Evolutionary conservation across 2,329 filamentous ascomycete genomes (phyloP).

Genomic region (Pseudocercospora eumusae): DNA sequence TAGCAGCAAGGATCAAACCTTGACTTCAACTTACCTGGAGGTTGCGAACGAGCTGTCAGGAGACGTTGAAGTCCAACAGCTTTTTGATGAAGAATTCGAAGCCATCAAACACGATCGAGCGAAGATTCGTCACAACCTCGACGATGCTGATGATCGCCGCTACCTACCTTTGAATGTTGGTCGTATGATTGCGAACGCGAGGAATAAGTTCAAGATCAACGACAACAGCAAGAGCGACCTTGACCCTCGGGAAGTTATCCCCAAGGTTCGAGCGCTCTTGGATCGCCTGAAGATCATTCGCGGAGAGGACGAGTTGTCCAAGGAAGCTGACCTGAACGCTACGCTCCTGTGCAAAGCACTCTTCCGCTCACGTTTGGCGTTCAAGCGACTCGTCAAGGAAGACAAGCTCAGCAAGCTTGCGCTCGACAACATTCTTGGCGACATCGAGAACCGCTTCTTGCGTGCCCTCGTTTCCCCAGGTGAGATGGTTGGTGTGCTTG

Average conservation of each 20-base stretch:
- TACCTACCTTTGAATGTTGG: slow-evolving; percentile 90
- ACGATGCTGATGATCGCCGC: slow-evolving; percentile 80
- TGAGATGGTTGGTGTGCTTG: slow-evolving; percentile 98
- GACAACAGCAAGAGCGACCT: slow-evolving; percentile 84
- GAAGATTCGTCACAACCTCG: slow-evolving; percentile 68
- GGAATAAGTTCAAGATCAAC: slow-evolving; percentile 87
- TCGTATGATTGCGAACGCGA: slow-evolving; percentile 87
- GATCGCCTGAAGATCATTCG: slow-evolving; percentile 81
- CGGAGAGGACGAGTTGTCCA: slow-evolving; percentile 76
- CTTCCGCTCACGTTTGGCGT: slow-evolving; percentile 83
- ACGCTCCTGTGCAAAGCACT: slow-evolving; percentile 92
- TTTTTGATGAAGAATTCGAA: slow-evolving; percentile 88
- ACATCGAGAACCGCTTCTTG: slow-evolving; percentile 84
- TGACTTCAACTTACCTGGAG: slow-evolving; percentile 73
- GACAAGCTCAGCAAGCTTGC: slow-evolving; percentile 87
- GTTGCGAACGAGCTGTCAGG: slow-evolving; percentile 83
- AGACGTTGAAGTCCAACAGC: slow-evolving; percentile 80
- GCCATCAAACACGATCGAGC: slow-evolving; percentile 72
- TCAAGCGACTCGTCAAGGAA: slow-evolving; percentile 85
- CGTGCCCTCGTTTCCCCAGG: slow-evolving; percentile 84
- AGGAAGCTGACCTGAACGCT: slow-evolving; percentile 83
- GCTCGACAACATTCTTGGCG: slow-evolving; percentile 88
- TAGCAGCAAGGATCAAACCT: slow-evolving; percentile 50
- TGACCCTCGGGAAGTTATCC: slow-evolving; percentile 83
- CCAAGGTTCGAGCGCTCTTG: slow-evolving; percentile 72